Conservation (phyloP, 371 early-diverging fungal genomes). For the Mortierella sp. region DNA sequence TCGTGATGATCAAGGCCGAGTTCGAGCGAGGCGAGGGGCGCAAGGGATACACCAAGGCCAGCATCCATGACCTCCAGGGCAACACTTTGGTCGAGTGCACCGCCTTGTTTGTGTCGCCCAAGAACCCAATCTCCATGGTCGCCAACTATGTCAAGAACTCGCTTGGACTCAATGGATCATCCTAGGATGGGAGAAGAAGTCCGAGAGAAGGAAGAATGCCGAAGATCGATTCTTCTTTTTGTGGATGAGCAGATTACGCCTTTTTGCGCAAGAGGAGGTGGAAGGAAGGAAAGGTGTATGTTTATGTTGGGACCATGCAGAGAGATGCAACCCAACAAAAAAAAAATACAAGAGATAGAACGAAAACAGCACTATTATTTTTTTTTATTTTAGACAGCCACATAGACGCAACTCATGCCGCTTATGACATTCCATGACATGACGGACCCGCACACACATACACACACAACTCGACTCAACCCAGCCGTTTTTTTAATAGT, state of each 20-base stretch:
- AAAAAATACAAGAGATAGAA: background rate
- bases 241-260: background rate
- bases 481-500: background rate
- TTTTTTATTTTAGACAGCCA: background rate
- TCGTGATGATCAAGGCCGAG: conserved; percentile 74
- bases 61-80: conserved; percentile 68
- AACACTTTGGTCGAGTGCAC: conserved; percentile 73
- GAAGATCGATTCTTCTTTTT: background rate
- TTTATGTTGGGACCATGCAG: no score
- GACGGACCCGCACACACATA: background rate
- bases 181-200: background rate
- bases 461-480: background rate
- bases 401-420: background rate
- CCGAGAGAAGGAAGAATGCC: background rate
- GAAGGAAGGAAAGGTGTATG: background rate
- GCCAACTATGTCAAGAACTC: conserved; percentile 56
- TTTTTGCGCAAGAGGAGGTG: background rate
- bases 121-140: conserved; percentile 56
- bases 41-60: conserved; percentile 77
- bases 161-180: conserved; percentile 24
- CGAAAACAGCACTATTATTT: no score
- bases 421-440: background rate
- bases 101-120: conserved; percentile 77
- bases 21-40: conserved; percentile 76
- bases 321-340: background rate